Evolutionary conservation across 2,329 filamentous ascomycete genomes (phyloP).

Genomic region (Fusarium anthophilum): DNA sequence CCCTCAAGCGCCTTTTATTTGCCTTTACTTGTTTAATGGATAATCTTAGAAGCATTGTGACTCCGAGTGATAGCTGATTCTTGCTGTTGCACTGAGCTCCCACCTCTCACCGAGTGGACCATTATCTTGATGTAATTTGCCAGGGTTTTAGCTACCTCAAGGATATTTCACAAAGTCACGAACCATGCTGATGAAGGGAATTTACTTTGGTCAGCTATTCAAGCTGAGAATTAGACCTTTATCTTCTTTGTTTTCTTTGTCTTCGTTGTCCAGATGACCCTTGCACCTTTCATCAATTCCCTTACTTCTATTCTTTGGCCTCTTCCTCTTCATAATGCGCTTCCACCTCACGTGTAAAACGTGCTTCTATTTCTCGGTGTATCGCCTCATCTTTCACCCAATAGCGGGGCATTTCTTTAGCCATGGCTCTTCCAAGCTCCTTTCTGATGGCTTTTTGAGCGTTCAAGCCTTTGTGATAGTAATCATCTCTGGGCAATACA

Average conservation of each 20-base stretch:
- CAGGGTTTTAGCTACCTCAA: accelerated
- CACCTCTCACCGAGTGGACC: neutral
- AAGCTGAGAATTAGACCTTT: neutral
- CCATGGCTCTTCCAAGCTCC: neutral
- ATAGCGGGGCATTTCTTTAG: neutral
- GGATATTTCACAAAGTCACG: accelerated
- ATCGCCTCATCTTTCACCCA: neutral
- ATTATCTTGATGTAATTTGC: neutral
- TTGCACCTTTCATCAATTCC: neutral
- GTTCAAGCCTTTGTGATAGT: neutral
- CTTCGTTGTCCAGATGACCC: neutral
- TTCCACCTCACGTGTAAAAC: neutral
- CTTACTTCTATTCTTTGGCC: neutral
- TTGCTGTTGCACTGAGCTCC: accelerated
- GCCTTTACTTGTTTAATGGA: too few relatives aligned
- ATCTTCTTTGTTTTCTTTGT: too few relatives aligned
- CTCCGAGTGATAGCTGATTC: too few relatives aligned
- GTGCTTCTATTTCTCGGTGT: neutral
- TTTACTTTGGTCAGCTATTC: accelerated
- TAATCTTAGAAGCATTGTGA: too few relatives aligned
- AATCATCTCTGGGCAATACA: neutral
- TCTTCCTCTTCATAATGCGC: neutral
- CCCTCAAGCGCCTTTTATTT: too few relatives aligned
- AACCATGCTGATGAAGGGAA: accelerated
- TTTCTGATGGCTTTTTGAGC: accelerated